Base-by-base conservation (phyloP, 805 yeast genomes). In the Yamadazyma paraphyllophila region DNA sequence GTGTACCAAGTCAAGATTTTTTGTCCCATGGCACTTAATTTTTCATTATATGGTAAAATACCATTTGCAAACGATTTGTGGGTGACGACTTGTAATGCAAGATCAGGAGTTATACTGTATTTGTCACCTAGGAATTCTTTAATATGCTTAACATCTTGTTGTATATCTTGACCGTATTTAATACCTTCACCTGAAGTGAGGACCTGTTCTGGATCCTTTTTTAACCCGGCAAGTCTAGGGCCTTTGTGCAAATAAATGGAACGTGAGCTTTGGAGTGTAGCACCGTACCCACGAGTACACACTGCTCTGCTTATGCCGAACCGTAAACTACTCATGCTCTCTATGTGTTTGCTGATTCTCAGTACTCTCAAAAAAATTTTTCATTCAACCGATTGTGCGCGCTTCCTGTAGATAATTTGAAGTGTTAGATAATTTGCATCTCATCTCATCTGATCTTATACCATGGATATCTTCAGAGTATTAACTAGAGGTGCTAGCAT, bases 1-100 rank as follows among this genome's bases (percentile, higher is more conserved):
- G 74, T 64, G 44, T 58, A 62, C 41, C 75, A 69, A 59, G 80
- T 81, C 52, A 85, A 63, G 55, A 82, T 67, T 58, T 83, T 84
- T 31, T 76, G 60, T 13, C 95, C 97, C 61, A 88, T 69, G 36
- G 84, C 77, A 14, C 88, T 74, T 56, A 92, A 72, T 63, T 85
- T 86, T 62, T 90, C 97, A 67, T 91, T 92, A 68, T 87, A 88
- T 7, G 97, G 97, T 56, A 83, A 81, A 51, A 78, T 72, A 8
- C 96, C 97, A 67, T 88, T 95, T 4, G 95, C 96, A 73, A 90
- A 92, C 16, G 96, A 88, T 69, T 92, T 92, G 69, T 92, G 97
- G 5, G 97, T 91, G 57, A 91, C 70, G 34, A 88, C 82, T 68
- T 92, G 98, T 50, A 89, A 71, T 16, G 85, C 67, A 47, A 85